These are phyloP conservation scores for Cetradonia linearis DNA, from an alignment of 495 filamentous ascomycete species.

Conservation along the genomic window DNA sequence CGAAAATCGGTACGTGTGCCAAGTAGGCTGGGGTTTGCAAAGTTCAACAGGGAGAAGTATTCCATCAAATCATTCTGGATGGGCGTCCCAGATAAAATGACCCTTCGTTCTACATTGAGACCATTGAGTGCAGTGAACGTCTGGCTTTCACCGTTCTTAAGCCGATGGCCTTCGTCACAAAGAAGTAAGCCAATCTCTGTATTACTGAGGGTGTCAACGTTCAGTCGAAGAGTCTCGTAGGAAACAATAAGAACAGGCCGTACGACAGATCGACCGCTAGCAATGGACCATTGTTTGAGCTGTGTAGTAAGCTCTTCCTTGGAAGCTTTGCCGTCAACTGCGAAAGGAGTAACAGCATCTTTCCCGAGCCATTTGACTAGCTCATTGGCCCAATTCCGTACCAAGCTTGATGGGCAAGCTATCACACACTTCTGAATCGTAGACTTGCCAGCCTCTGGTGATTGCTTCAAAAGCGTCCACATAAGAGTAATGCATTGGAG, in stretches of 20 bases:
- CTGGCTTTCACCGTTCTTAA: constrained; percentile 95
- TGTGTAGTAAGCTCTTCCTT: constrained; percentile 87
- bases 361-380: constrained; percentile 88
- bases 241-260: constrained; percentile 98
- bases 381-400: constrained; percentile 97
- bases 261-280: constrained; percentile 79
- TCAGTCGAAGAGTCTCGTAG: constrained; percentile 88
- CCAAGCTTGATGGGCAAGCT: constrained; percentile 94
- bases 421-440: constrained; percentile 97
- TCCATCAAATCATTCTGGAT: constrained; percentile 98
- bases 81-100: constrained; percentile 93
- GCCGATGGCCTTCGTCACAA: constrained; percentile 97
- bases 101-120: constrained; percentile 79
- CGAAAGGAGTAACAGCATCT: constrained; percentile 86
- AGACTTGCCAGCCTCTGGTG: constrained; percentile 81
- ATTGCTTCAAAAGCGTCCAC: constrained; percentile 96
- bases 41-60: constrained; percentile 93
- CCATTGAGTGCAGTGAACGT: constrained; percentile 85
- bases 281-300: constrained; percentile 87
- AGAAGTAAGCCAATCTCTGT: constrained; percentile 85
- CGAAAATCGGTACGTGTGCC: constrained; percentile 87
- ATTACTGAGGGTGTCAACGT: constrained; percentile 77
- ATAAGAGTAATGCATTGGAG: constrained; percentile 72
- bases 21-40: constrained; percentile 88
- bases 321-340: constrained; percentile 90